Evolutionary conservation across 768 basidiomycete species (phyloP).

Genomic region (Termitomyces sp.): DNA sequence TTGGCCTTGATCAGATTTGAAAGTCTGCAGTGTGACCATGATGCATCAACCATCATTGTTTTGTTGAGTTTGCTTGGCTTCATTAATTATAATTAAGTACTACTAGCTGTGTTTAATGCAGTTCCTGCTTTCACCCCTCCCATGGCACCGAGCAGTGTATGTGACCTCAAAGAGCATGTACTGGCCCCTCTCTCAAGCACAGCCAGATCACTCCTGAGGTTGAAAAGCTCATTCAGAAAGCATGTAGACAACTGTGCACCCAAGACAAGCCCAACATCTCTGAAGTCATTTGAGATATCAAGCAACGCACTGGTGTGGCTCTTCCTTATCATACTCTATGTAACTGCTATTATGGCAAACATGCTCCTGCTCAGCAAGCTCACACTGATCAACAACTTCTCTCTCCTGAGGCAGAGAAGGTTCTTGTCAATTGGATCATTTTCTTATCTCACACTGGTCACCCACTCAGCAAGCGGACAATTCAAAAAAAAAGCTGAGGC

Average conservation of each 20-base stretch:
- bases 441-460: background rate
- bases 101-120: no score
- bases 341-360: background rate
- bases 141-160: no score
- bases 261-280: background rate
- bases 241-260: no score
- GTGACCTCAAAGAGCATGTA: no score
- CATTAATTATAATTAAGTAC: no score
- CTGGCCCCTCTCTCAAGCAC: no score
- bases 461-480: background rate
- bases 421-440: background rate
- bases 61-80: no score
- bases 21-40: background rate
- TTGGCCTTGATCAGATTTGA: background rate
- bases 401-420: background rate
- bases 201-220: no score
- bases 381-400: background rate
- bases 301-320: no score
- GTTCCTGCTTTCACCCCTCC: no score
- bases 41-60: no score
- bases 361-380: background rate
- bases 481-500: background rate
- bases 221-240: background rate
- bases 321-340: background rate
- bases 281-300: background rate